Evolutionary conservation across 805 yeast genomes (phyloP), one percentile per base, ranked within the genome.

Genomic region (Yamadazyma phyllophila): DNA sequence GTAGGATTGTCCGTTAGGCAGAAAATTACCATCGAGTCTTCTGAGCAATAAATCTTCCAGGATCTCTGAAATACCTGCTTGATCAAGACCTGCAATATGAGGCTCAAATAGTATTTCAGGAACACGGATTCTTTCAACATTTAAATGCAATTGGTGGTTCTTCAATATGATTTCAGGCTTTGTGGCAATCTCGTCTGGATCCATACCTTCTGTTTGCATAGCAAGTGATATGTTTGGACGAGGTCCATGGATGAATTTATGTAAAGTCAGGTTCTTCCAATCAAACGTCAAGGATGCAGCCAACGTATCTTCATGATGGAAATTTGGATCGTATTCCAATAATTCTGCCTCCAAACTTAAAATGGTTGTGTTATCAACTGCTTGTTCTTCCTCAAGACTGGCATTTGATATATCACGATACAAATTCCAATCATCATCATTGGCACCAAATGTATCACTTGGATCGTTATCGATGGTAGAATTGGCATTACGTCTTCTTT

Each of bases 31-130:
- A 26, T 80, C 80, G 16, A 82, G 70, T 55, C 90, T 75, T 39
- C 81, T 76, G 34, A 78, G 58, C 5, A 91, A 58, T 7, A 88
- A 73, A 47, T 82, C 85, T 52, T 83, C 85, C 45, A 83, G 74
- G 34, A 90, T 66, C 63, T 94, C 98, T 17, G 78, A 61, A n/a
- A 94, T 74, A 24, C 98, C 98, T 0, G 97, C 96, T 66, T 91
- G 98, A 63, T 94, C 99, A 16, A 90, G 72, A 16, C 99, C 99
- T 0, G 95, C 96, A 50, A 94, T 89, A 7, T 84, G 78, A 6
- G 99, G 99, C 62, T 92, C 94, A 65, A 94, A 90, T 39, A 90
- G 60, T 2, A 91, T 83, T 65, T 94, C 99, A 0, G 98, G 97
- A 2, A 92, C 88, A 46, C 95, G 77, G 26, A 92, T 85, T 48